Evolutionary conservation across 108 stramenopile species (phyloP).

Genomic region (Discostella stelligeroides): DNA sequence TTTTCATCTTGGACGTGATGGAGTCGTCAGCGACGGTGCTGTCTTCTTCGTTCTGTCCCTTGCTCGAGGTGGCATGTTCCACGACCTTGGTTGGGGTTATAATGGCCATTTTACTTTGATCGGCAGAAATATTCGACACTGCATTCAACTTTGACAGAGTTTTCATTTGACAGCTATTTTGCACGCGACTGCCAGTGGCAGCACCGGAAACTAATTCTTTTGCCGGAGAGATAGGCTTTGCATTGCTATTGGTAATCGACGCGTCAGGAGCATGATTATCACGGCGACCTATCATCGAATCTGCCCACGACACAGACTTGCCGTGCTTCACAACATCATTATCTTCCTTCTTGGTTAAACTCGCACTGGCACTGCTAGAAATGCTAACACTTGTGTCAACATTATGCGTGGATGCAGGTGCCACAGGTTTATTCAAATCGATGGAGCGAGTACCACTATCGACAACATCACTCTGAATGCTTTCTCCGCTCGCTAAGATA

Average conservation of each 20-base stretch:
- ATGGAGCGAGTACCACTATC: too few species aligned
- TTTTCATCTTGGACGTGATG: not conserved
- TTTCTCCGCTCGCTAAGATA: too few species aligned
- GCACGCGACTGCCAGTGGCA: not conserved
- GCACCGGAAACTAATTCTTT: not conserved
- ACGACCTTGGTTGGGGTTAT: not conserved
- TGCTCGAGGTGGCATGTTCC: not conserved
- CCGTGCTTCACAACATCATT: not conserved
- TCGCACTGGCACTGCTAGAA: not conserved
- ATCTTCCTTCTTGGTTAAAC: not conserved
- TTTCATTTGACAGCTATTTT: not conserved
- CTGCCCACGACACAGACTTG: slow-evolving; percentile 6
- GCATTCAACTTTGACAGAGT: not conserved
- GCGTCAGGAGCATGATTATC: too few species aligned
- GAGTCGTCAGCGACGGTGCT: not conserved
- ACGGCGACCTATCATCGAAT: too few species aligned
- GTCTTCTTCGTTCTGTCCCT: not conserved
- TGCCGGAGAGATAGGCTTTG: not conserved
- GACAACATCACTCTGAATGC: too few species aligned
- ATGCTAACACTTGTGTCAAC: not conserved
- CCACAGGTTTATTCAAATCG: too few species aligned
- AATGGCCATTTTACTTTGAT: not conserved
- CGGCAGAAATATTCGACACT: not conserved
- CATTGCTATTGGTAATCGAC: not conserved
- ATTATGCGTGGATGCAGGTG: not conserved